phyloP scores from a whole-genome alignment of 176 grass and related monocot genomes.

The Carex kokanica region DNA sequence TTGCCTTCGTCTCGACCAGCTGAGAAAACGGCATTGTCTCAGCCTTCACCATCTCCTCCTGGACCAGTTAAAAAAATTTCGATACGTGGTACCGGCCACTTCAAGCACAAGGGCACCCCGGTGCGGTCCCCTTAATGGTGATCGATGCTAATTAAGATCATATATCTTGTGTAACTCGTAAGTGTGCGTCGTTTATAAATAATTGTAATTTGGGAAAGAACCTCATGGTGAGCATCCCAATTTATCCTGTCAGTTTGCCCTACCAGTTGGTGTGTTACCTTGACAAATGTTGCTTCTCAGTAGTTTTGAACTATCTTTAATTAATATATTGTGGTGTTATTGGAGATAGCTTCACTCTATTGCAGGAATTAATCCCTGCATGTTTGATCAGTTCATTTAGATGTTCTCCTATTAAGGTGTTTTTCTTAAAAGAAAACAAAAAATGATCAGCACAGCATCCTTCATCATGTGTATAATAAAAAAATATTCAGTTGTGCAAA shows the following conservation, averaged over 20 bases:
- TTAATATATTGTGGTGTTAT: neutral
- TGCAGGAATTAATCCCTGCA: neutral
- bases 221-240: neutral
- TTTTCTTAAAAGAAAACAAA: neutral
- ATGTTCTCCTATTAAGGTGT: neutral
- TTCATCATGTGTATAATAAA: neutral
- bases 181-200: neutral
- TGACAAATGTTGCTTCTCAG: neutral
- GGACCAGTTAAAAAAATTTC: no score
- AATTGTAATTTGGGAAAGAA: neutral
- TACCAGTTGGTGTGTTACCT: neutral
- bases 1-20: neutral
- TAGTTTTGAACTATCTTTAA: neutral
- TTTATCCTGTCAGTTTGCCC: neutral
- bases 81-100: no score
- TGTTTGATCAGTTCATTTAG: neutral
- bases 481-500: neutral
- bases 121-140: neutral
- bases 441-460: neutral
- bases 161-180: neutral
- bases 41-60: neutral
- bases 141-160: neutral
- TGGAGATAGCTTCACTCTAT: neutral
- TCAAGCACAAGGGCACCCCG: neutral
- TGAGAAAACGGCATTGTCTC: neutral